Percentiles rank a stretch among this genome's conserved stretches.
Evolutionary conservation across 2,329 filamentous ascomycete species (phyloP).

Genomic region (Colletotrichum godetiae): DNA sequence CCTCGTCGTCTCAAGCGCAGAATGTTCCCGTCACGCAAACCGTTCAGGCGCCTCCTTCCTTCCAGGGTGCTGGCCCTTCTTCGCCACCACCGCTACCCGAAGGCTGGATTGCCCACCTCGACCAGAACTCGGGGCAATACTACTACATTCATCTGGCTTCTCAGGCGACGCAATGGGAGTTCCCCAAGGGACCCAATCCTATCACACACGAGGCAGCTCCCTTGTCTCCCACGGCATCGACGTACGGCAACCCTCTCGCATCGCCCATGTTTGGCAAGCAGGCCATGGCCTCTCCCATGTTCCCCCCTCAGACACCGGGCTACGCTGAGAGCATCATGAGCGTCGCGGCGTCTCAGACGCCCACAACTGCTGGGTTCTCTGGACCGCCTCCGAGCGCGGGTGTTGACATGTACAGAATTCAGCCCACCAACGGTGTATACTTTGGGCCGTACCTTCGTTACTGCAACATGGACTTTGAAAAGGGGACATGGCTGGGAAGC

Average conservation of each 20-base stretch:
- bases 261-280: constrained; percentile 77
- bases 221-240: constrained; percentile 83
- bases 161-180: constrained; percentile 98
- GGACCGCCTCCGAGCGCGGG: constrained; percentile 90
- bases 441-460: constrained; percentile 97
- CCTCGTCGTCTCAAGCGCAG: constrained; percentile 2
- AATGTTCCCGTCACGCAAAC: constrained; percentile 22
- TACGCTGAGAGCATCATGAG: constrained; percentile 90
- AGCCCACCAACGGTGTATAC: constrained; percentile 95
- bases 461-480: constrained; percentile 96
- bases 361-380: constrained; percentile 83
- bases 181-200: constrained; percentile 94
- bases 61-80: constrained; percentile 68
- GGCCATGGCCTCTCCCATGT: constrained; percentile 82
- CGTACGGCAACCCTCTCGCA: constrained; percentile 78
- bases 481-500: constrained; percentile 90
- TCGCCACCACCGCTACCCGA: constrained; percentile 95
- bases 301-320: constrained; percentile 83
- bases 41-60: constrained; percentile 54
- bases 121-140: constrained; percentile 96
- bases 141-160: constrained; percentile 98
- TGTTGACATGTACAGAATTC: constrained; percentile 93
- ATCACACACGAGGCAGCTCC: constrained; percentile 85
- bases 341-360: constrained; percentile 78
- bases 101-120: constrained; percentile 97